A percentile compares a stretch with the other conserved stretches of the same genome.
These are phyloP conservation scores for Dryas octopetala DNA, from an alignment of 306 rosid genomes.

Conservation along the genomic window DNA sequence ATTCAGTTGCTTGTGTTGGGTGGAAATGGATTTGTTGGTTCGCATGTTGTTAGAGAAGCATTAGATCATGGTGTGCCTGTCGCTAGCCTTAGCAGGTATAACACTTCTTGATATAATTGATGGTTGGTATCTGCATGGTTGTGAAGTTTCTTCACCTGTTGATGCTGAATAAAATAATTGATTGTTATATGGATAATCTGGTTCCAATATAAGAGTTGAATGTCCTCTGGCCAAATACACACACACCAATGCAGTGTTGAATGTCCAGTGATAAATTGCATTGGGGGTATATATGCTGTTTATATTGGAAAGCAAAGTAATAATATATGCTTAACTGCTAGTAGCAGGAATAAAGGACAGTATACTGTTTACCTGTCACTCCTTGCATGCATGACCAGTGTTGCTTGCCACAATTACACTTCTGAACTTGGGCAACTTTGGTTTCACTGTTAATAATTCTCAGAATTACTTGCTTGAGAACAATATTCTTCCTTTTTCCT, in stretches of 20 bases:
- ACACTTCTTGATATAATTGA: neutral
- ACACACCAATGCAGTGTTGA: neutral
- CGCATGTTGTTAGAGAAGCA: conserved; percentile 84
- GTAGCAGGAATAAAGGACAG: neutral
- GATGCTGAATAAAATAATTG: neutral
- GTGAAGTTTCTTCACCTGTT: neutral
- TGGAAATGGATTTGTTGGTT: conserved; percentile 98
- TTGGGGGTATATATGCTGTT: no score
- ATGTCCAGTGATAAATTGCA: no score
- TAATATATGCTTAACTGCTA: neutral
- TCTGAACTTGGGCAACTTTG: no score
- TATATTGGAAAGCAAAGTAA: no score
- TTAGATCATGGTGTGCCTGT: conserved; percentile 70
- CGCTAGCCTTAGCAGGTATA: conserved; percentile 86
- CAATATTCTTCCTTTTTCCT: no score
- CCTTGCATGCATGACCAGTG: no score
- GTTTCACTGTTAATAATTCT: no score
- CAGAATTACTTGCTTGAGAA: no score
- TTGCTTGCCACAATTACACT: no score
- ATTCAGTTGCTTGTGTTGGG: conserved; percentile 91
- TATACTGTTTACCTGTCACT: no score
- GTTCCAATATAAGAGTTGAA: neutral
- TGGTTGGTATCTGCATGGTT: conserved; percentile 13
- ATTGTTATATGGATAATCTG: neutral
- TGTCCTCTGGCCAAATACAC: neutral